Percentiles rank a stretch among this genome's conserved stretches.
Conservation (phyloP, 805 yeast species). For the Wickerhamiella brachini region DNA sequence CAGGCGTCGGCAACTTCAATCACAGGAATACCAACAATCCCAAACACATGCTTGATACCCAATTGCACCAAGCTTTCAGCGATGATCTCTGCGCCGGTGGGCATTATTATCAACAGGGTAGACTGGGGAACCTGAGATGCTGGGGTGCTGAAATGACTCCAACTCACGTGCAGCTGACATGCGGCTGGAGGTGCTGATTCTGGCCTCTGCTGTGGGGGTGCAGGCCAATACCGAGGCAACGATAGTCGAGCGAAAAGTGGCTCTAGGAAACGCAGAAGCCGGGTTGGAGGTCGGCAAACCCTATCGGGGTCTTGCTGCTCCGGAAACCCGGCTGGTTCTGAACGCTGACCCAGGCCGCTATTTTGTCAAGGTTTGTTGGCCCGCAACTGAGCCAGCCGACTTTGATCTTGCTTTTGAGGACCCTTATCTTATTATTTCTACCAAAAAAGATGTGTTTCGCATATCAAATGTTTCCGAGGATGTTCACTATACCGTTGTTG, state of each 20-base stretch:
- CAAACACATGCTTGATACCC: conserved; percentile 47
- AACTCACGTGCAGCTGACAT: not conserved
- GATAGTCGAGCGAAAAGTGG: not conserved
- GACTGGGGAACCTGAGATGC: too few species aligned
- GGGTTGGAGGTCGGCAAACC: not conserved
- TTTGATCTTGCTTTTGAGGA: conserved; percentile 14
- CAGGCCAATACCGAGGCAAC: conserved; percentile 9
- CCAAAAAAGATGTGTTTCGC: not conserved
- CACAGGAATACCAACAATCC: conserved; percentile 64
- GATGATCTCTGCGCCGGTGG: conserved; percentile 33
- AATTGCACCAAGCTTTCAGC: conserved; percentile 35
- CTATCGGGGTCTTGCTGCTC: not conserved
- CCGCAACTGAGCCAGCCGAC: conserved; percentile 23
- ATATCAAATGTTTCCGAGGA: too few species aligned
- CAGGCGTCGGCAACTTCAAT: conserved; percentile 57
- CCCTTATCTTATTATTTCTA: conserved; percentile 1
- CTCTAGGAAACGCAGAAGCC: not conserved
- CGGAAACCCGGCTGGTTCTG: not conserved
- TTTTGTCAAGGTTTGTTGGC: conserved; percentile 25
- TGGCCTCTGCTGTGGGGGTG: not conserved
- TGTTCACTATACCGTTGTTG: not conserved
- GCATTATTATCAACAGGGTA: not conserved
- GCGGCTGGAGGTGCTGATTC: not conserved
- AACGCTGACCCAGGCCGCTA: conserved; percentile 13
- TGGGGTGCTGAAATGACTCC: not conserved